Evolutionary conservation across 2,329 filamentous ascomycete species (phyloP).

Genomic region (Fusarium torreyae): DNA sequence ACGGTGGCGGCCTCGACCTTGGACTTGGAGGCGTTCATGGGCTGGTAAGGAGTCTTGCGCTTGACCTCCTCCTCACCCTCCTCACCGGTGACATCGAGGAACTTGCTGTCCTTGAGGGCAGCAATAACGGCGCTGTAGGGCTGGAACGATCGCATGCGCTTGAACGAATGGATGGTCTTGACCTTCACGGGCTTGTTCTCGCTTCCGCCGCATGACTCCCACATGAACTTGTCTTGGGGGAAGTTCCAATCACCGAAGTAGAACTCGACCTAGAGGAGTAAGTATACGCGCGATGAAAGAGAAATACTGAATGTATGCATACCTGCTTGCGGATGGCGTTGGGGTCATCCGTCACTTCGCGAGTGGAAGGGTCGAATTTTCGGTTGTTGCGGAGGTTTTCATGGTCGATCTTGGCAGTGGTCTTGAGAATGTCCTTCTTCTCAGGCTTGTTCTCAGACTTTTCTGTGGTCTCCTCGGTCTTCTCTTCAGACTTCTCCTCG

Average conservation of each 20-base stretch:
- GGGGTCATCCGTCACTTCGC: constrained; percentile 82
- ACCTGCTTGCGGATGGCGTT: constrained; percentile 88
- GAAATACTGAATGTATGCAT: constrained; percentile 40
- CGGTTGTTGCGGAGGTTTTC: constrained; percentile 68
- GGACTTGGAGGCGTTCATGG: constrained; percentile 71
- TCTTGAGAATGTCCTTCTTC: constrained; percentile 60
- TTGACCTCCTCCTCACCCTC: constrained; percentile 80
- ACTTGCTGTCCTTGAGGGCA: constrained; percentile 83
- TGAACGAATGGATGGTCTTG: constrained; percentile 86
- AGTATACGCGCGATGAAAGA: not conserved
- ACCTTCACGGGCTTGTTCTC: constrained; percentile 87
- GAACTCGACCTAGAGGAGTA: constrained; percentile 81
- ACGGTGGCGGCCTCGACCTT: constrained; percentile 81
- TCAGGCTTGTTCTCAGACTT: constrained; percentile 44
- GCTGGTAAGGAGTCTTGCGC: constrained; percentile 81
- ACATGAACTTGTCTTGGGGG: constrained; percentile 88
- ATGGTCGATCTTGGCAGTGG: constrained; percentile 57
- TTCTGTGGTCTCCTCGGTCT: constrained; percentile 50
- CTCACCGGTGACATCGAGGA: constrained; percentile 81
- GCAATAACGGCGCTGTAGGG: constrained; percentile 86
- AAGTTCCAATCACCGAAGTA: constrained; percentile 96
- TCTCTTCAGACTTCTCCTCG: constrained; percentile 47
- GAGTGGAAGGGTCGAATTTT: constrained; percentile 79
- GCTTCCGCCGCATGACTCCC: constrained; percentile 81
- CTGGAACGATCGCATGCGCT: constrained; percentile 96